Percentiles rank a stretch among this genome's conserved stretches.
These are phyloP conservation scores for Circinella minor DNA, from an alignment of 371 early-diverging fungal species.

Conservation along the genomic window DNA sequence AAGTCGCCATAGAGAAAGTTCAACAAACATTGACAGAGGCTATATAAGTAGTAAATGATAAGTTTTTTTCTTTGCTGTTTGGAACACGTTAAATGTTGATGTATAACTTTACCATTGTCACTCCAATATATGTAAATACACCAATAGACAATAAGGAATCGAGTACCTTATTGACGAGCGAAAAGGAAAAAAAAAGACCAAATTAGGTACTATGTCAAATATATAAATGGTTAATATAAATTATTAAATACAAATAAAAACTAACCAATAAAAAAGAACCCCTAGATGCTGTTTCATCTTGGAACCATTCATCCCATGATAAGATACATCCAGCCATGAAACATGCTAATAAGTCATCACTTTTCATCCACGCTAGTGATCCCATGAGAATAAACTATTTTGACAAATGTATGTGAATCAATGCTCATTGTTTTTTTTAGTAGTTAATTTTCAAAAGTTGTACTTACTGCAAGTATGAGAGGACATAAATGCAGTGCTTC, in stretches of 20 bases:
- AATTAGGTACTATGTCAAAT: background rate
- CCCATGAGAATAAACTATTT: conserved; percentile 77
- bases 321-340: conserved; percentile 92
- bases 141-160: conserved; percentile 87
- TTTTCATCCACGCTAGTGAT: conserved; percentile 72
- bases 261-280: conserved; percentile 79
- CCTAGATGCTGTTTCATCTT: conserved; percentile 71
- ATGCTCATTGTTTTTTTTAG: too few species aligned
- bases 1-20: conserved; percentile 67
- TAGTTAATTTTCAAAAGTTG: too few species aligned
- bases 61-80: too few species aligned
- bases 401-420: background rate
- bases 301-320: conserved; percentile 92
- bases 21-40: conserved; percentile 65
- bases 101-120: conserved; percentile 59
- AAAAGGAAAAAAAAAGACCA: background rate
- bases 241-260: background rate
- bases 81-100: too few species aligned
- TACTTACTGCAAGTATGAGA: conserved; percentile 79
- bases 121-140: conserved; percentile 93
- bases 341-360: conserved; percentile 90
- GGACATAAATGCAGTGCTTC: conserved; percentile 90
- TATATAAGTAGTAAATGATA: background rate
- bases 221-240: background rate
- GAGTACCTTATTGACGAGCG: conserved; percentile 43